Evolutionary conservation across 805 yeast species (phyloP).

Genomic region (Yarrowia divulgata): DNA sequence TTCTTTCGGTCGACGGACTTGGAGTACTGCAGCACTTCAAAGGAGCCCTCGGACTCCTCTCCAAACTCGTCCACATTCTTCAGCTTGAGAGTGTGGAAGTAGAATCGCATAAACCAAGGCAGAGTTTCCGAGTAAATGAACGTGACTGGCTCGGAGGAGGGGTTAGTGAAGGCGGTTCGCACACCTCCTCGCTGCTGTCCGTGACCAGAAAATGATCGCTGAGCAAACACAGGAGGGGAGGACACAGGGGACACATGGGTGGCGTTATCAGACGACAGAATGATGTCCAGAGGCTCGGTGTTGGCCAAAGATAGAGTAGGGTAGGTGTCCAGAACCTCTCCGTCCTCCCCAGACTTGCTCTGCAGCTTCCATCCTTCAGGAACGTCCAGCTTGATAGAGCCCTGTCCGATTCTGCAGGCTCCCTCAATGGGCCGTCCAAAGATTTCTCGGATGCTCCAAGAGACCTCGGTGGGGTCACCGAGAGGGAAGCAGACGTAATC

Average conservation of each 20-base stretch:
- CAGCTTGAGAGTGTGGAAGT: constrained; percentile 69
- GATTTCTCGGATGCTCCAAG: constrained; percentile 65
- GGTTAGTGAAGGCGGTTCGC: constrained; percentile 78
- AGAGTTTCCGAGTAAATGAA: constrained; percentile 77
- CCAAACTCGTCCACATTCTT: constrained; percentile 41
- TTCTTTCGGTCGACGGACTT: constrained; percentile 83
- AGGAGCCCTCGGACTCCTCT: constrained; percentile 51
- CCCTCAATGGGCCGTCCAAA: constrained; percentile 76
- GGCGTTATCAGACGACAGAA: constrained; percentile 57
- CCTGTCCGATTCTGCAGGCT: constrained; percentile 60
- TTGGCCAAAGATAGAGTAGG: constrained; percentile 25
- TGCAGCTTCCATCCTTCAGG: constrained; percentile 40
- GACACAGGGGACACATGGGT: constrained; percentile 52
- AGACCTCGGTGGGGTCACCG: constrained; percentile 57
- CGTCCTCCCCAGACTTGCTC: constrained; percentile 24
- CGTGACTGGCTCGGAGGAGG: constrained; percentile 57
- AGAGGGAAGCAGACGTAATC: constrained; percentile 81
- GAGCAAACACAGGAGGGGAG: constrained; percentile 71
- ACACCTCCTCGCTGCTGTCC: constrained; percentile 92
- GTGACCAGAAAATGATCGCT: constrained; percentile 88
- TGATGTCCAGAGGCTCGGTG: constrained; percentile 37
- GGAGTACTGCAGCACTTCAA: constrained; percentile 61
- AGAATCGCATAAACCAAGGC: constrained; percentile 93
- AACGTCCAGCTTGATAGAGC: constrained; percentile 52
- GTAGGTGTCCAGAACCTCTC: constrained; percentile 22